These are phyloP conservation scores for Colletotrichum costaricense DNA, from an alignment of 2,329 filamentous ascomycete species.

Conservation along the genomic window DNA sequence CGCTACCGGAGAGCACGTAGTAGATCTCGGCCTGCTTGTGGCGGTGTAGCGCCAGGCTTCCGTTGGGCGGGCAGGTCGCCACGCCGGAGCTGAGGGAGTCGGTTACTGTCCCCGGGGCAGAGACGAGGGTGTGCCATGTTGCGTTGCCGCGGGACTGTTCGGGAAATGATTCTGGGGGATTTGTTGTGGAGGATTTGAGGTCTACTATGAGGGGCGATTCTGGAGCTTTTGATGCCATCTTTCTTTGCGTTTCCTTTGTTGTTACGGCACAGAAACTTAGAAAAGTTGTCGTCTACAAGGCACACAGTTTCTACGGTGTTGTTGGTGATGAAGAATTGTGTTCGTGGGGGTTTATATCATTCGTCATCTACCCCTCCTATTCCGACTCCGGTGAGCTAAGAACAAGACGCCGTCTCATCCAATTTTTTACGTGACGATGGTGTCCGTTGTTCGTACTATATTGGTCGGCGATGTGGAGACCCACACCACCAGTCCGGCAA, in stretches of 20 bases:
- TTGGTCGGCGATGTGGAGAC: neutral
- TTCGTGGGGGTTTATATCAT: neutral
- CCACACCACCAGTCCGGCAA: neutral
- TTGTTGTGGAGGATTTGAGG: neutral
- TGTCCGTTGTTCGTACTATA: neutral
- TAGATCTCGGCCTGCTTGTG: slow-evolving; percentile 43
- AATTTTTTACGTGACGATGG: neutral
- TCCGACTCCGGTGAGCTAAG: neutral
- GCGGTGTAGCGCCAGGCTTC: slow-evolving; percentile 39
- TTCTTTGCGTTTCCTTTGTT: neutral
- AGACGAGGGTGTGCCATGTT: neutral
- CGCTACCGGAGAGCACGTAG: slow-evolving; percentile 39
- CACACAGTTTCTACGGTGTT: neutral
- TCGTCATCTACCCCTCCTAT: neutral
- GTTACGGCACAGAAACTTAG: neutral
- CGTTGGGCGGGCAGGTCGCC: slow-evolving; percentile 39
- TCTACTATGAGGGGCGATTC: neutral
- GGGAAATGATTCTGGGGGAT: neutral
- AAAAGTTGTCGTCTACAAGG: neutral
- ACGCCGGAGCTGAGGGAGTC: neutral
- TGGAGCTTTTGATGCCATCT: neutral
- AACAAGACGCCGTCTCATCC: neutral
- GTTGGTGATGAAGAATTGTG: neutral
- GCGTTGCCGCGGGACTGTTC: neutral
- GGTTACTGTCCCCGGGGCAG: neutral